phyloP scores from a whole-genome alignment of 176 grass and related monocot species.

The Oryza nivara region DNA sequence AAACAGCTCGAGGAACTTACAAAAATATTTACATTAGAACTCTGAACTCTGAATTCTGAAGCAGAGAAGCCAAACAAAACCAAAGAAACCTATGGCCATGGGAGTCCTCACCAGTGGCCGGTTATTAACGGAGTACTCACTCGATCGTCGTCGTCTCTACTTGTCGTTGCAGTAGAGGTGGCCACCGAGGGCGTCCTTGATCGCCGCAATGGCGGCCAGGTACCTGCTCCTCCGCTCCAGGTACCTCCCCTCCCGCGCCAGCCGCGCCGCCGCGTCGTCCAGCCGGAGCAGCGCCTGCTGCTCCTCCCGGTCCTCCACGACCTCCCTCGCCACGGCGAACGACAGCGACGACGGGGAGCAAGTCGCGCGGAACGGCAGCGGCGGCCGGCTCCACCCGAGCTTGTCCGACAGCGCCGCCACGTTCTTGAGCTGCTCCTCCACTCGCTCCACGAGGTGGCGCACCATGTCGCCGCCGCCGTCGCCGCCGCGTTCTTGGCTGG shows the following conservation, averaged over 20 bases:
- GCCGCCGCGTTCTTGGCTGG: too few species aligned
- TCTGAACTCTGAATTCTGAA: neutral
- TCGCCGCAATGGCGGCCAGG: conserved; percentile 43
- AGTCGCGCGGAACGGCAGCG: conserved; percentile 31
- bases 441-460: conserved; percentile 55
- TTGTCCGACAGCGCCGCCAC: conserved; percentile 75
- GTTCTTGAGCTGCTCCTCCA: conserved; percentile 62
- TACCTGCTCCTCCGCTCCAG: conserved; percentile 58
- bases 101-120: neutral
- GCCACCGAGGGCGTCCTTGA: conserved; percentile 41
- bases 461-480: neutral
- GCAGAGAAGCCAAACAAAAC: neutral
- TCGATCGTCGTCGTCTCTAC: neutral
- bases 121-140: neutral
- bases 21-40: conserved; percentile 22
- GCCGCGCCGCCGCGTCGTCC: conserved; percentile 22
- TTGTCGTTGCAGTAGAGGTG: conserved; percentile 49
- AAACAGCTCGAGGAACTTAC: conserved; percentile 22
- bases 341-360: conserved; percentile 66
- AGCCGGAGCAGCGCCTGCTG: conserved; percentile 56
- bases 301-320: conserved; percentile 57
- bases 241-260: conserved; percentile 35
- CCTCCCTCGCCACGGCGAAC: conserved; percentile 59
- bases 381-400: conserved; percentile 47
- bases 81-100: conserved; percentile 2